Percentiles rank a stretch among this genome's conserved stretches.
phyloP scores from a whole-genome alignment of 2,329 filamentous ascomycete genomes.

The Sporothrix humicola region DNA sequence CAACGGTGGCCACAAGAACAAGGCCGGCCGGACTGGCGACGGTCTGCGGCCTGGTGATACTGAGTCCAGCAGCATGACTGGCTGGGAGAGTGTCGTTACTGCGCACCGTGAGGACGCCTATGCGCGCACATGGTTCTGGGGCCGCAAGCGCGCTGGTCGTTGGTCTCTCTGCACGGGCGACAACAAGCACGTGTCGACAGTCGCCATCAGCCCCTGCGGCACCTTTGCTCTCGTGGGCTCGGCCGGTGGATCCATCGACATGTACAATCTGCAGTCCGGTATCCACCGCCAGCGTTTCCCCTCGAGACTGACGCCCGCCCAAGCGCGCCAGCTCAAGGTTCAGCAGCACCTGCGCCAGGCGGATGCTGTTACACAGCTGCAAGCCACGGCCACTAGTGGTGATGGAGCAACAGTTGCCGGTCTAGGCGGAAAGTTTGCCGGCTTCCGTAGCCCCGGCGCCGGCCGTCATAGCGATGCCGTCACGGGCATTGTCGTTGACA shows the following conservation, averaged over 20 bases:
- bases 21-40: slow-evolving; percentile 52
- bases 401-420: slow-evolving; percentile 32
- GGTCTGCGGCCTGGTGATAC: slow-evolving; percentile 64
- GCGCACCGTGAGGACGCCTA: slow-evolving; percentile 84
- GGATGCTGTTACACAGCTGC: slow-evolving; percentile 60
- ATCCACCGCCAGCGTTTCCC: slow-evolving; percentile 87
- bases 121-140: slow-evolving; percentile 98
- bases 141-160: slow-evolving; percentile 85
- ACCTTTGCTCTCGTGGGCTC: slow-evolving; percentile 93
- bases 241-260: slow-evolving; percentile 80
- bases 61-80: slow-evolving; percentile 76
- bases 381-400: slow-evolving; percentile 49
- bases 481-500: slow-evolving; percentile 86
- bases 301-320: slow-evolving; percentile 74
- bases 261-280: slow-evolving; percentile 97
- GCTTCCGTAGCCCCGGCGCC: slow-evolving; percentile 51
- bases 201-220: slow-evolving; percentile 88
- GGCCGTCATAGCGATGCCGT: slow-evolving; percentile 82
- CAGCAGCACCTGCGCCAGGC: slow-evolving; percentile 66
- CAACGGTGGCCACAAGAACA: slow-evolving; percentile 47
- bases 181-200: slow-evolving; percentile 79
- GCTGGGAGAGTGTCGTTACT: slow-evolving; percentile 97
- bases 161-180: slow-evolving; percentile 93
- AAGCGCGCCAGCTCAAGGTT: slow-evolving; percentile 76
- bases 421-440: not conserved